Conservation (phyloP, 805 yeast genomes). For the Candida caryicola region DNA sequence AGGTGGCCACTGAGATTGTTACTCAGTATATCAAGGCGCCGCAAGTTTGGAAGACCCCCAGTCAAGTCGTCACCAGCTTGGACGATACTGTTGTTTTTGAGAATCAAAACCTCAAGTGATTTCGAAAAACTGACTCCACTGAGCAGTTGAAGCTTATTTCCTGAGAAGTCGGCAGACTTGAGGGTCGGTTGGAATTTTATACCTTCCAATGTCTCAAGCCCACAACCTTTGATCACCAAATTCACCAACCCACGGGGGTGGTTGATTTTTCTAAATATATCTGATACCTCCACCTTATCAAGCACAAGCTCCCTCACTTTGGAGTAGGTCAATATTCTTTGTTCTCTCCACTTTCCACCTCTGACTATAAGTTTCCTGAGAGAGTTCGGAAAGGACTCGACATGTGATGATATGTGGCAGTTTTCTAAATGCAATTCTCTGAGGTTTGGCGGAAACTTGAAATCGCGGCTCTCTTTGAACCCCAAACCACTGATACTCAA, state of each 20-base stretch:
- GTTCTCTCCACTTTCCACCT: conserved; percentile 12
- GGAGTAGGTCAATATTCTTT: conserved; percentile 4
- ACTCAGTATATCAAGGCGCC: neutral
- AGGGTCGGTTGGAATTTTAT: conserved; percentile 3
- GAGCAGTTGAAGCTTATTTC: conserved; percentile 3
- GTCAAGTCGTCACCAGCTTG: too few relatives aligned
- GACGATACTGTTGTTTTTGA: neutral
- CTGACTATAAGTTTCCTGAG: conserved; percentile 5
- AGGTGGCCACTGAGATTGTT: neutral
- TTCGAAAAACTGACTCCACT: neutral
- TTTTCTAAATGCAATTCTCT: conserved; percentile 7
- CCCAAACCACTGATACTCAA: conserved; percentile 7
- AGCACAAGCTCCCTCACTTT: conserved; percentile 7
- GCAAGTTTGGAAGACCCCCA: too few relatives aligned
- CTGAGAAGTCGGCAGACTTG: conserved; percentile 4
- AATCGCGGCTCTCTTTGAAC: conserved; percentile 6
- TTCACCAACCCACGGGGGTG: conserved; percentile 2
- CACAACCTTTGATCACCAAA: conserved; percentile 5
- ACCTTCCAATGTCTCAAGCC: conserved; percentile 4
- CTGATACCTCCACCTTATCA: conserved; percentile 8
- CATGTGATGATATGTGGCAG: conserved; percentile 10
- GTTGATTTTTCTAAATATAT: conserved; percentile 5
- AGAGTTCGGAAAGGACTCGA: conserved; percentile 7
- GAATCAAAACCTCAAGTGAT: neutral
- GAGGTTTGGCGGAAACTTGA: conserved; percentile 6